These are phyloP conservation scores for Fusarium nelsonii DNA, from an alignment of 2,329 filamentous ascomycete species.

Conservation along the genomic window DNA sequence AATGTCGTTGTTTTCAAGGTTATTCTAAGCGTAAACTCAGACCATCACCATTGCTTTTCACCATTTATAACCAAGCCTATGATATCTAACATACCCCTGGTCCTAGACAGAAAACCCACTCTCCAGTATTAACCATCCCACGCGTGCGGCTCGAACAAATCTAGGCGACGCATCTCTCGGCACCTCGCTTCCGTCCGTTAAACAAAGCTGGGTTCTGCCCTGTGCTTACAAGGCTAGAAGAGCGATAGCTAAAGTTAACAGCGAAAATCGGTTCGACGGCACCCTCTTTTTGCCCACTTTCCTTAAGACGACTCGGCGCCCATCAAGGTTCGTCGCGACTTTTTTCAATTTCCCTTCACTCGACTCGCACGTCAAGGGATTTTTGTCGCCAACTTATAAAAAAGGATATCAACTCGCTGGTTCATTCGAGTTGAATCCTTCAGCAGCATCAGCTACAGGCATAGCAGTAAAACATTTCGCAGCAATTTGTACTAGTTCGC, in stretches of 20 bases:
- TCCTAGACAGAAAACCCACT: conserved; percentile 18
- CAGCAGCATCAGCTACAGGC: conserved; percentile 12
- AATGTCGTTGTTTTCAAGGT: neutral
- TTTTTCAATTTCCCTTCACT: neutral
- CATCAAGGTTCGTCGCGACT: conserved; percentile 36
- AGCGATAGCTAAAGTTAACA: conserved; percentile 2
- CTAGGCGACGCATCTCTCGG: conserved; percentile 37
- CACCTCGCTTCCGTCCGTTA: conserved; percentile 36
- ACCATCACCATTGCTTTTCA: neutral
- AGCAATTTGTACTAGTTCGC: conserved; percentile 20
- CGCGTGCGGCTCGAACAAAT: conserved; percentile 14
- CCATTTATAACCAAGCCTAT: neutral
- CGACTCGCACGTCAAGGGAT: neutral
- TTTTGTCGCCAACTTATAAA: conserved; percentile 21
- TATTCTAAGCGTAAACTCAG: neutral
- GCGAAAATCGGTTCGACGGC: conserved; percentile 26
- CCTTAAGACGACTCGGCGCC: conserved; percentile 31
- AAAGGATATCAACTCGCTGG: conserved; percentile 13
- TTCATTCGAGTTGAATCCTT: conserved; percentile 6
- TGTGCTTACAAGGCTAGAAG: conserved; percentile 3
- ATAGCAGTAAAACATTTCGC: conserved; percentile 22
- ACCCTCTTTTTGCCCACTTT: conserved; percentile 13
- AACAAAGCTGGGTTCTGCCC: conserved; percentile 16
- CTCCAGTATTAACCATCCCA: conserved; percentile 19
- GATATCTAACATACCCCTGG: conserved; percentile 8